Conservation (phyloP, 345 rosid species). For the Euphorbia peplus region DNA sequence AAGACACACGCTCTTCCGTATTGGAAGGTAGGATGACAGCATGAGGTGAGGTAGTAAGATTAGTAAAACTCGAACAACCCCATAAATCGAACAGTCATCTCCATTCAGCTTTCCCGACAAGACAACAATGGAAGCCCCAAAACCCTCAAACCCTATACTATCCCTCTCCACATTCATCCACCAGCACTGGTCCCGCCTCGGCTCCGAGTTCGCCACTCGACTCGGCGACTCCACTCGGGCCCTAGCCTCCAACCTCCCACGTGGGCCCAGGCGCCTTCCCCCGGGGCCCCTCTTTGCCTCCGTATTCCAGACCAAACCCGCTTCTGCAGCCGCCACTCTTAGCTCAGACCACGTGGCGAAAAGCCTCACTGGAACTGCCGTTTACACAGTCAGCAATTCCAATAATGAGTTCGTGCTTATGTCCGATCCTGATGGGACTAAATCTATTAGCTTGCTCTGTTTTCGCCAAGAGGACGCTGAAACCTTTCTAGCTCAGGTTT, state of each 20-base stretch:
- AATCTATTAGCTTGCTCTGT: slow-evolving; percentile 90
- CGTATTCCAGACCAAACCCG: slow-evolving; percentile 48
- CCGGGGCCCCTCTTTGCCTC: slow-evolving; percentile 56
- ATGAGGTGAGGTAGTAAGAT: neutral
- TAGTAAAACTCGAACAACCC: neutral
- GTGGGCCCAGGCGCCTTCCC: slow-evolving; percentile 16
- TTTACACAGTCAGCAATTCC: slow-evolving; percentile 84
- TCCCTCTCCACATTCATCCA: slow-evolving; percentile 61
- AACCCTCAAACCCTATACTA: slow-evolving; percentile 55
- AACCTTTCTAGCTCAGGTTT: slow-evolving; percentile 85
- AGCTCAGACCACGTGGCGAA: slow-evolving; percentile 65
- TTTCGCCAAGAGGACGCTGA: slow-evolving; percentile 93
- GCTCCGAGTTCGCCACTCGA: slow-evolving; percentile 52
- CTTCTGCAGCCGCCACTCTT: slow-evolving; percentile 34
- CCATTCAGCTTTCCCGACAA: neutral
- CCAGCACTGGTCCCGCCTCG: slow-evolving; percentile 56
- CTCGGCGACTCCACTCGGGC: slow-evolving; percentile 49
- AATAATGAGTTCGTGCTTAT: slow-evolving; percentile 88
- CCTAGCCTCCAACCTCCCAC: slow-evolving; percentile 37
- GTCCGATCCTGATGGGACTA: slow-evolving; percentile 82
- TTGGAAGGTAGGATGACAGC: neutral
- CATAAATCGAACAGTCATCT: neutral
- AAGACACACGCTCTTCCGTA: neutral
- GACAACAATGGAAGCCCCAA: slow-evolving; percentile 48
- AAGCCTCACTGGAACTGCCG: slow-evolving; percentile 67